Conservation (phyloP, 345 rosid species). For the Gossypium australe region DNA sequence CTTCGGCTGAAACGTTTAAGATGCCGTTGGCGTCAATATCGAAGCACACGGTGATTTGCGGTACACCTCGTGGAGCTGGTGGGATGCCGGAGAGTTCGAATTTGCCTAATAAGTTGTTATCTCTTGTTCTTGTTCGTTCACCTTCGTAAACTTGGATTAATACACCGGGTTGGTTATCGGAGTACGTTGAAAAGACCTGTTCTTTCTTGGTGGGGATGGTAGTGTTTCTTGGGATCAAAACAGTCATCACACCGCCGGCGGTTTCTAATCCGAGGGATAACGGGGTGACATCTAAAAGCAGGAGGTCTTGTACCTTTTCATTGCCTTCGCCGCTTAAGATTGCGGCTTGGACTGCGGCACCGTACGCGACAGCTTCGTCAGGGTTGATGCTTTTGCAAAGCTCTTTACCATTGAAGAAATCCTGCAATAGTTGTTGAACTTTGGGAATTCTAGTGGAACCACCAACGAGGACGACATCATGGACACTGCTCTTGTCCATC, state of each 20-base stretch:
- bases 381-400: slow-evolving; percentile 52
- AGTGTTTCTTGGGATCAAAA: slow-evolving; percentile 28
- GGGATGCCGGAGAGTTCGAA: slow-evolving; percentile 2
- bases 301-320: no score
- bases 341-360: no score
- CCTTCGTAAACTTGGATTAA: slow-evolving; percentile 77
- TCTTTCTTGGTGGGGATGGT: slow-evolving; percentile 65
- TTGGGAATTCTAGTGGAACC: slow-evolving; percentile 84
- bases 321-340: no score
- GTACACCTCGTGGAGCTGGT: no score
- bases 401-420: slow-evolving; percentile 76
- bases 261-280: no score
- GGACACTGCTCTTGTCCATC: slow-evolving; percentile 66
- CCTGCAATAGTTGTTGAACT: slow-evolving; percentile 70
- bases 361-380: no score
- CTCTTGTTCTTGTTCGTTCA: slow-evolving; percentile 69
- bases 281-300: no score
- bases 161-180: slow-evolving; percentile 80
- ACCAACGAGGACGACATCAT: slow-evolving; percentile 70
- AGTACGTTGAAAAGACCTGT: slow-evolving; percentile 70
- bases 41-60: no score
- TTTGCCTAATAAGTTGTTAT: slow-evolving; percentile 72
- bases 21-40: no score
- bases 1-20: slow-evolving; percentile 68
- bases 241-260: no score